Evolutionary conservation across 2,329 filamentous ascomycete genomes (phyloP), one percentile per base, ranked within the genome.

Genomic region (Cladosporium sp.): DNA sequence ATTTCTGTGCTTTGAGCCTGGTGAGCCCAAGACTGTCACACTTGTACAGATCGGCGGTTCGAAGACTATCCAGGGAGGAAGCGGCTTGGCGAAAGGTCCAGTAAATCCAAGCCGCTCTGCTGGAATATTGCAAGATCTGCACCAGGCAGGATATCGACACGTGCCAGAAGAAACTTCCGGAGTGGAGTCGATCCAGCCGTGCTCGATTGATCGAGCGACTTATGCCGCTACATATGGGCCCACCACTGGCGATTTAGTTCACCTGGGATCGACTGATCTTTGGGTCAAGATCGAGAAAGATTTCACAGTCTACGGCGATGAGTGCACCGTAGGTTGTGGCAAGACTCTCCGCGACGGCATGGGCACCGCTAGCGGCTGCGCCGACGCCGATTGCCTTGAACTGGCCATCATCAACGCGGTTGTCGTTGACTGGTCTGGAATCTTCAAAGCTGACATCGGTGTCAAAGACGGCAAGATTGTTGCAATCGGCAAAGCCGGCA

Each of bases 371-470:
- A 89, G 89, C 23, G 92, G 91, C 7, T 85, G 91, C 49, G 79
- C 85, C 0, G 89, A 93, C 72, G 81, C 82, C 2, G 88, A 93
- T 29, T 87, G 87, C 23, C 80, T 96, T 67, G 93, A 97, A 76
- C 85, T 93, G 58, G 91, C 96, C 29, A 87, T 97, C 67, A 91
- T 88, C 3, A 97, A 97, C 72, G 93, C 92, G 10, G 80, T 97
- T 69, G 89, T 97, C 37, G 84, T 97, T 29, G 93, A 97, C 80
- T 94, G 90, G 85, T 89, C 86, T 1, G 93, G 93, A 60, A 96
- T 97, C 73, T 94, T 91, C 83, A 97, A 97, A 81, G 93, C 92
- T 6, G 93, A 97, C 77, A 95, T 97, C 75, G 93, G 93, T 37
- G 88, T 97, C 76, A 96, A 94, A 77, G 80, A 92, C 70, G 92